Percentiles rank a stretch among this genome's conserved stretches.
Evolutionary conservation across 1,284 basidiomycete species (phyloP).

Genomic region (Rhodotorula mucilaginosa): DNA sequence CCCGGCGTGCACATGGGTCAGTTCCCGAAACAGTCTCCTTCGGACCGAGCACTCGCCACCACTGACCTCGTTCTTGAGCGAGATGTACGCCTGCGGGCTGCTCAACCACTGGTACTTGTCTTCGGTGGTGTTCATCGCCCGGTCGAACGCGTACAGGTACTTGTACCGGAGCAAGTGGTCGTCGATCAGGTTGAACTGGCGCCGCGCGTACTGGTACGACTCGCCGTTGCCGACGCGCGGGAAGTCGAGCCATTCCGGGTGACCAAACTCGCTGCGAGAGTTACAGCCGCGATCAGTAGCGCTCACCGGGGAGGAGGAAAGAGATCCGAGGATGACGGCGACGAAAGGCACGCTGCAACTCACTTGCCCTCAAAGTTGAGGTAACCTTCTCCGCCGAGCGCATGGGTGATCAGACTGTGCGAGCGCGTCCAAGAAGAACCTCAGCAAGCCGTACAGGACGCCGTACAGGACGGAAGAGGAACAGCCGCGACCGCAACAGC

Average conservation of each 20-base stretch:
- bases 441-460: not conserved
- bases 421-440: not conserved
- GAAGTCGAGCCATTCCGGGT: slow-evolving; percentile 99
- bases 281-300: not conserved
- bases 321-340: not conserved
- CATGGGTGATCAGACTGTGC: slow-evolving; percentile 76
- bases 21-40: too few relatives aligned
- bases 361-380: slow-evolving; percentile 94
- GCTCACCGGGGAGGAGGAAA: not conserved
- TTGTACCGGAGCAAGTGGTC: slow-evolving; percentile 80
- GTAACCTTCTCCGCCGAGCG: slow-evolving; percentile 93
- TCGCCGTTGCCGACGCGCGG: slow-evolving; percentile 91
- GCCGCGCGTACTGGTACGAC: slow-evolving; percentile 82
- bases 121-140: slow-evolving; percentile 86
- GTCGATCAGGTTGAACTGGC: slow-evolving; percentile 94
- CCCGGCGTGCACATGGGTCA: not conserved
- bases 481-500: not conserved
- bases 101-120: slow-evolving; percentile 78
- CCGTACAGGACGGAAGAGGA: too few relatives aligned
- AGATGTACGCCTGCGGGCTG: slow-evolving; percentile 81
- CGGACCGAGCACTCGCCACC: too few relatives aligned
- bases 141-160: slow-evolving; percentile 90
- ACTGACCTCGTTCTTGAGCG: slow-evolving; percentile 77
- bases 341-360: slow-evolving; percentile 1
- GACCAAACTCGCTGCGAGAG: slow-evolving; percentile 72